Evolutionary conservation across 768 basidiomycete species (phyloP).

Genomic region (Trametes meyenii): DNA sequence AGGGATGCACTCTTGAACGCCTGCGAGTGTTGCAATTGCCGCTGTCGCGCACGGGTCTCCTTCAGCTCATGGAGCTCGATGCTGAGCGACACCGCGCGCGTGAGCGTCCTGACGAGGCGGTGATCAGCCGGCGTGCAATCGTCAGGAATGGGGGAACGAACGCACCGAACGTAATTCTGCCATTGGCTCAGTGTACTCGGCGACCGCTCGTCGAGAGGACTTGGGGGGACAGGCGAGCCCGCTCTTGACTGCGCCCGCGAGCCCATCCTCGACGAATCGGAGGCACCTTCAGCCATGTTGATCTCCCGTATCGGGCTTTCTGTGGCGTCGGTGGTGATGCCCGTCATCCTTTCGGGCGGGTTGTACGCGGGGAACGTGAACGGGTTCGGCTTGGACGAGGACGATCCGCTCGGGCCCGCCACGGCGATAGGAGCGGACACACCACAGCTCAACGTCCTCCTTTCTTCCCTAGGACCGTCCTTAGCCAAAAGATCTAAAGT

Average conservation of each 20-base stretch:
- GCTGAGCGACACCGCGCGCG: conserved; percentile 8
- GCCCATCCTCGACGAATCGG: neutral
- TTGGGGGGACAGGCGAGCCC: neutral
- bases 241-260: neutral
- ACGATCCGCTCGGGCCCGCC: conserved; percentile 2
- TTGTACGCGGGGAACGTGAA: conserved; percentile 14
- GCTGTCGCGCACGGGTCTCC: conserved; percentile 7
- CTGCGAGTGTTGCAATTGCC: conserved; percentile 2
- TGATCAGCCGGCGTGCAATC: neutral
- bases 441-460: conserved; percentile 10
- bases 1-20: conserved; percentile 9
- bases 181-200: neutral
- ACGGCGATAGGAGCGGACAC: neutral
- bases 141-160: neutral
- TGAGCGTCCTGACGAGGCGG: neutral
- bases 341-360: conserved; percentile 11
- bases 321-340: neutral
- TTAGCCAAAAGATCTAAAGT: neutral
- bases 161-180: conserved; percentile 16
- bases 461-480: neutral
- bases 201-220: neutral
- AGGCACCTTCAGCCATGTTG: neutral
- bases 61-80: neutral
- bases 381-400: conserved; percentile 6
- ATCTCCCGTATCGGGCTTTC: neutral